Percentiles rank a stretch among this genome's conserved stretches.
Evolutionary conservation across 2,329 filamentous ascomycete genomes (phyloP).

Genomic region (Aureobasidium melanogenum): DNA sequence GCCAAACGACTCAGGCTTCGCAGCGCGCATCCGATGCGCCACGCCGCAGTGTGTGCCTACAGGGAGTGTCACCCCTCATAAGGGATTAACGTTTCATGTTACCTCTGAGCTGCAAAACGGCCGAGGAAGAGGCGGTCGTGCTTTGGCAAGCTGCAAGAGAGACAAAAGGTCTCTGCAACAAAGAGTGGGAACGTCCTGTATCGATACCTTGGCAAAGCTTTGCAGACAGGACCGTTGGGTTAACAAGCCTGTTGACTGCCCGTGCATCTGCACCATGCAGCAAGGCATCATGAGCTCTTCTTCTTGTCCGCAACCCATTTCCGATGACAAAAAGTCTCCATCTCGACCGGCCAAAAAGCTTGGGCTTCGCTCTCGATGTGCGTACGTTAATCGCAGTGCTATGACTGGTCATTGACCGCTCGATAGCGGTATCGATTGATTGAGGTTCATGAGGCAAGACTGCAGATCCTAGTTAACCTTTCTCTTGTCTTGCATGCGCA

Average conservation of each 20-base stretch:
- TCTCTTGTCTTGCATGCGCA: not conserved
- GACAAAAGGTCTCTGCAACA: not conserved
- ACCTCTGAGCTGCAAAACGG: not conserved
- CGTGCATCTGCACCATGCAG: conserved; percentile 3
- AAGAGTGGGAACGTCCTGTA: not conserved
- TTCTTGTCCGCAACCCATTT: not conserved
- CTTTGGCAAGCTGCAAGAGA: conserved; percentile 1
- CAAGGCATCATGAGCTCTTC: not conserved
- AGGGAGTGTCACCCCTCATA: not conserved
- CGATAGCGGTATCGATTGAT: not conserved
- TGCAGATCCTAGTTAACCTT: not conserved
- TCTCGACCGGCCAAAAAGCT: not conserved
- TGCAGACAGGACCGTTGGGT: not conserved
- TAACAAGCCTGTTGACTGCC: not conserved
- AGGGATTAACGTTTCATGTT: not conserved
- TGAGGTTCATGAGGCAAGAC: not conserved
- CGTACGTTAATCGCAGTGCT: not conserved
- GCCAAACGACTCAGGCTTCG: not conserved
- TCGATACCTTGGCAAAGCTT: conserved; percentile 1
- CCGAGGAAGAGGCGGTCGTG: not conserved
- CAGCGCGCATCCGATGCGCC: not conserved
- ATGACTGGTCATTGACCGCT: not conserved
- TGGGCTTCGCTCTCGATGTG: not conserved
- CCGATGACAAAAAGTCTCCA: not conserved
- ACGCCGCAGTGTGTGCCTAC: not conserved